Base-by-base conservation (phyloP, 139 green algal species). In the Yamagishiella unicocca region DNA sequence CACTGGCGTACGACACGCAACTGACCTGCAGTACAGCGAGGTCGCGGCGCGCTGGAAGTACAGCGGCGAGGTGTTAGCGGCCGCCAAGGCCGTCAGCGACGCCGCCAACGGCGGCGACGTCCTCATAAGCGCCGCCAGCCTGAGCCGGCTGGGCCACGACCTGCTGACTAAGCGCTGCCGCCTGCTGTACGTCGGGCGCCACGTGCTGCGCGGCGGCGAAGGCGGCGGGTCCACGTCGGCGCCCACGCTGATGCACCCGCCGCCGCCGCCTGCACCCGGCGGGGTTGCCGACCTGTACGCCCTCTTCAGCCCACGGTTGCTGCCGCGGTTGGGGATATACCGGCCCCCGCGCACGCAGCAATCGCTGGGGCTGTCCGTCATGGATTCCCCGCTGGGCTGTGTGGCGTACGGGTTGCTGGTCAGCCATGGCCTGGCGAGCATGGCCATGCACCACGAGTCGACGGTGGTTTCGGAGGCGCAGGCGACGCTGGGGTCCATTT, bases 31-130 rank as follows among this genome's bases (percentile, higher is more conserved):
- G 64, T 87, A 87, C 81, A 79, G 64, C 43, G 81, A 87, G 9
- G 81, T 87, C 17, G 81, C 81, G 43, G 68, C 42, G 31, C 64
- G 81, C 4, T 87, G 81, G 81, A 87, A 87, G 67, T 87, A 87
- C 64, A 79, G 54, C 38, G 81, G 81, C 64, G 66, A 78, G 45
- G 31, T 87, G 19, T 45, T 87, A 45, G 64, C 64, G 29, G 64
- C 66, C 2, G 81, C 81, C 3, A 79, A 78, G 66, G 66, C 81
- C 21, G 81, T 87, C 45, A 58, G 31, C 66, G 81, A 87, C 66
- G 81, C 81, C 4, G 80, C 80, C 31, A 86, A 86, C 62, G 80
- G 80, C 37, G 62, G 80, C 19, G 62, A 86, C 29, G 80, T 86
- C 5, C 43, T 86, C 17, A 77, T 86, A 21, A 38, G 62, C 24